Evolutionary conservation across 2,329 filamentous ascomycete species (phyloP).

Genomic region (Epichloe hybrida): DNA sequence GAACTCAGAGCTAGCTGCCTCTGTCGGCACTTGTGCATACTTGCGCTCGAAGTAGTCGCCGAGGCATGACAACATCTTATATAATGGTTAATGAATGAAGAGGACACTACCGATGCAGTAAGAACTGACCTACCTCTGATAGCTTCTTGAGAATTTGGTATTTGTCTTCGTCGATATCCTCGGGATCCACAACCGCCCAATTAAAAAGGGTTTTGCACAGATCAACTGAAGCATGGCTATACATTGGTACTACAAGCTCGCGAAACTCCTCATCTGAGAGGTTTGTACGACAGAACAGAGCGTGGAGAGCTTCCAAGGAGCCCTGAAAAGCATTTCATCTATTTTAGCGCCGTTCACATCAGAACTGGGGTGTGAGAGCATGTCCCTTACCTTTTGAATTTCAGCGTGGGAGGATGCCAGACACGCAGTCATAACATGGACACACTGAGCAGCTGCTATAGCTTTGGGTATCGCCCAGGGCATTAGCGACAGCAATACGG

Average conservation of each 20-base stretch:
- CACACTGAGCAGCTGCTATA: constrained; percentile 55
- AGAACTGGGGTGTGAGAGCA: no score
- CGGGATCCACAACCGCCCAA: constrained; percentile 66
- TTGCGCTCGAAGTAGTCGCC: constrained; percentile 75
- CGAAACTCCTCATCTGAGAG: constrained; percentile 68
- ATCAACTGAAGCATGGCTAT: constrained; percentile 54
- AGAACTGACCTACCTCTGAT: constrained; percentile 53
- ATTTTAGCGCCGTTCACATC: background rate
- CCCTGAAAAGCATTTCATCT: constrained; percentile 33
- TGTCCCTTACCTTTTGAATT: constrained; percentile 50
- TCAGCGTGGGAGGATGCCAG: constrained; percentile 57
- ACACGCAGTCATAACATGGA: constrained; percentile 56
- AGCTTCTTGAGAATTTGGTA: constrained; percentile 90
- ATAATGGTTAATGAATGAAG: constrained; percentile 4
- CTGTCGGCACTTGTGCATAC: constrained; percentile 48
- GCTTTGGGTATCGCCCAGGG: constrained; percentile 81
- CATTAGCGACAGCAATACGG: constrained; percentile 65
- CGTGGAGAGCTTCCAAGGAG: constrained; percentile 70
- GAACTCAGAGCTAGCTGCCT: constrained; percentile 57
- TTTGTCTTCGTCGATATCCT: constrained; percentile 80
- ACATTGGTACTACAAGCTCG: constrained; percentile 67
- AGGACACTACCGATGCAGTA: background rate
- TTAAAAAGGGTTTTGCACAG: constrained; percentile 63
- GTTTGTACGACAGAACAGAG: constrained; percentile 61
- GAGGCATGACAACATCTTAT: constrained; percentile 68